Conservation (phyloP, 148 eudicot genomes). For the Tetragonia tetragonoides region DNA sequence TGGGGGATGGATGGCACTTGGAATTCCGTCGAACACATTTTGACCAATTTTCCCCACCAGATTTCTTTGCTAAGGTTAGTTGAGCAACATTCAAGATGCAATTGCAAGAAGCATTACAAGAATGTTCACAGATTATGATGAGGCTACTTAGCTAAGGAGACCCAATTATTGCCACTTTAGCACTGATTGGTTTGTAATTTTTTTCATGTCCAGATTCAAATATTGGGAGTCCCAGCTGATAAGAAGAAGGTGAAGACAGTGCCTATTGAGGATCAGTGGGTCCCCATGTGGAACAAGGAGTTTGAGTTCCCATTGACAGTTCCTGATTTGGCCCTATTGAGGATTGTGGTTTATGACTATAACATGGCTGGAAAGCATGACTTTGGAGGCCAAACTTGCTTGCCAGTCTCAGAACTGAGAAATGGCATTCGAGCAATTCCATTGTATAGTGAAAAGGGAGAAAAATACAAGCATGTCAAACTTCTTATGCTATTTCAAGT, state of each 20-base stretch:
- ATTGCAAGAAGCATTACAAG: background rate
- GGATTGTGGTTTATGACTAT: slow-evolving; percentile 51
- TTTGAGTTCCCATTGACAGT: slow-evolving; percentile 53
- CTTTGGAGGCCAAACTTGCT: slow-evolving; percentile 65
- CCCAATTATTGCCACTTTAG: background rate
- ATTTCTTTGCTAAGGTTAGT: slow-evolving; percentile 56
- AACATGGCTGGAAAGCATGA: slow-evolving; percentile 36
- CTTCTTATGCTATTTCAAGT: slow-evolving; percentile 48
- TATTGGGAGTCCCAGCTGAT: slow-evolving; percentile 64
- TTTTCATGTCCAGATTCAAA: slow-evolving; percentile 40
- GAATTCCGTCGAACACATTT: slow-evolving; percentile 42
- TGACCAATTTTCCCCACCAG: slow-evolving; percentile 65
- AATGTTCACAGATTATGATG: background rate
- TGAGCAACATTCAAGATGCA: background rate
- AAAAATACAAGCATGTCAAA: slow-evolving; percentile 41
- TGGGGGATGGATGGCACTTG: slow-evolving; percentile 68
- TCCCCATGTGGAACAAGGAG: slow-evolving; percentile 54
- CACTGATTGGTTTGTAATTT: background rate
- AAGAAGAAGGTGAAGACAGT: slow-evolving; percentile 30
- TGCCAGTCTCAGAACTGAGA: slow-evolving; percentile 50
- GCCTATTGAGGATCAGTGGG: slow-evolving; percentile 52
- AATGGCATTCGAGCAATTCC: slow-evolving; percentile 59
- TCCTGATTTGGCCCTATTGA: slow-evolving; percentile 60
- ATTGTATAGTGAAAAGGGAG: slow-evolving; percentile 39
- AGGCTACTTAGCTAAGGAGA: background rate